Evolutionary conservation across 192 early-diverging fungal species (phyloP), one percentile per base, ranked within the genome.

Genomic region (Backusella mclennaniae): DNA sequence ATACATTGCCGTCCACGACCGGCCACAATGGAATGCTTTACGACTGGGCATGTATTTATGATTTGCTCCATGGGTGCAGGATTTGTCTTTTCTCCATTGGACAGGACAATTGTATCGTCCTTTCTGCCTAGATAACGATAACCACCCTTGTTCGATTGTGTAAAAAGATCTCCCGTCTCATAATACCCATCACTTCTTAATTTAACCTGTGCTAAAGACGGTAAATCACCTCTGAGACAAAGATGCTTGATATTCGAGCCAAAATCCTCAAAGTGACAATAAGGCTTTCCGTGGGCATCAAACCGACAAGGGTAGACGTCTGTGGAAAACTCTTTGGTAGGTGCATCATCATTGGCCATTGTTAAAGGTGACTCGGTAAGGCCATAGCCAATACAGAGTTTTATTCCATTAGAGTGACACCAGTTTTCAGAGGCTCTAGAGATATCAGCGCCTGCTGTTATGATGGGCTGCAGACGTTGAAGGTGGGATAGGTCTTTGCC

Each of bases 1-100:
- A 71, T 59, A n/a, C 49, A 69, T 31, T 69, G 73, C 35, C 70
- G 29, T 4, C 44, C 70, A 19, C 46, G 41, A 5, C 69, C 81
- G 52, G 75, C 29, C 9, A 82, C 71, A 33, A 35, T 59, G 19
- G 46, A 68, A 1, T 82, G 49, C 0, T 23, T 14, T 39, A 82
- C 67, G 6, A 79, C 11, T 26, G 23, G 59, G 36, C 44, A 35
- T 6, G 38, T 23, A 4, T 35, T 11, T 26, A 80, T 77, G 5
- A 35, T 39, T 6, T 19, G 44, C 39, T 80, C 79, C 42, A 82
- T 78, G 29, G 77, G 67, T 4, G 76, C 2, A 15, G 81, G 81
- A 29, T 75, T 78, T 12, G 81, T 82, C 59, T 82, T 82, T 73
- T 82, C 77, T 31, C 81, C 81, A 36, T 82, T 82, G 69, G 23